Evolutionary conservation across 2,329 filamentous ascomycete species (phyloP).

Genomic region (Colletotrichum phormii): DNA sequence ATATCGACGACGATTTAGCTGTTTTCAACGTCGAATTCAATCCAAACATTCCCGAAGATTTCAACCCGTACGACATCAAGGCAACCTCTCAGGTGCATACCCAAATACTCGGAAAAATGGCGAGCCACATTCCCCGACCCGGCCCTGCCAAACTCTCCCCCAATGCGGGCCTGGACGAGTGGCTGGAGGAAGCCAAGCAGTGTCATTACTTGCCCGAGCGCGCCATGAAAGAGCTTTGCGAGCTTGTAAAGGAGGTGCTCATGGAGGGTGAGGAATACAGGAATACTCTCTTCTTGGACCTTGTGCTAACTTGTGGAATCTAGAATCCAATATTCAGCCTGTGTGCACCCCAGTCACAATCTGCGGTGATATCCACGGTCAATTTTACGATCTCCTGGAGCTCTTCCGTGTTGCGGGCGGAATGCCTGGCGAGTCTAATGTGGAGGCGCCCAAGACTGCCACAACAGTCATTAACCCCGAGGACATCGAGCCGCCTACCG

Average conservation of each 20-base stretch:
- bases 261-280: slow-evolving; percentile 81
- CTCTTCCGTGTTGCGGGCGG: slow-evolving; percentile 96
- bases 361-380: slow-evolving; percentile 97
- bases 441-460: slow-evolving; percentile 75
- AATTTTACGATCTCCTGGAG: slow-evolving; percentile 98
- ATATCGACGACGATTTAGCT: slow-evolving; percentile 22
- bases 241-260: slow-evolving; percentile 97
- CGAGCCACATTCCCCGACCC: slow-evolving; percentile 79
- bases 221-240: slow-evolving; percentile 98
- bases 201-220: slow-evolving; percentile 96
- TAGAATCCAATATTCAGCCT: slow-evolving; percentile 99
- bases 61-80: slow-evolving; percentile 21
- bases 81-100: neutral
- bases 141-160: slow-evolving; percentile 87
- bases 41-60: slow-evolving; percentile 18
- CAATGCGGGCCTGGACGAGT: slow-evolving; percentile 91
- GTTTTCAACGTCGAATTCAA: slow-evolving; percentile 20
- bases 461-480: slow-evolving; percentile 86
- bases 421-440: slow-evolving; percentile 87
- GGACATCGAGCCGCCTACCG: slow-evolving; percentile 90
- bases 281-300: neutral
- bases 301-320: slow-evolving; percentile 16
- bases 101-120: slow-evolving; percentile 47
- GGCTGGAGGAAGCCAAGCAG: slow-evolving; percentile 95
- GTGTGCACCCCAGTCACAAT: slow-evolving; percentile 96